Conservation (phyloP, 495 filamentous ascomycete genomes). For the Daldinia bambusicola region DNA sequence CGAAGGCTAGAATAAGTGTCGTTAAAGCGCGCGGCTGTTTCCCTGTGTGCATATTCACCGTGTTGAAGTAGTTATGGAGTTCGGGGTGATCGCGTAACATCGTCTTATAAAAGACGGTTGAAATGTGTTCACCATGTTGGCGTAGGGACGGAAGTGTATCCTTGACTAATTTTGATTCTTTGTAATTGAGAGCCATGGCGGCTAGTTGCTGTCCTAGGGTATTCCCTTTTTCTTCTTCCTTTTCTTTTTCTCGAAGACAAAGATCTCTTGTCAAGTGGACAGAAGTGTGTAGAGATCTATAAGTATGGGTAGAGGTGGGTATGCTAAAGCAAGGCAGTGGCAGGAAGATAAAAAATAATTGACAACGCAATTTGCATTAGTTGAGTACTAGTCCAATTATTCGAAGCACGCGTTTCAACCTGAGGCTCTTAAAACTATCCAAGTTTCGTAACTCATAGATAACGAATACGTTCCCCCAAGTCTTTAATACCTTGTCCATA, state of each 20-base stretch:
- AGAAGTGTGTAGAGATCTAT: background rate
- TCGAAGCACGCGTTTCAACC: constrained; percentile 9
- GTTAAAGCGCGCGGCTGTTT: constrained; percentile 74
- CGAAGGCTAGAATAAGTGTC: constrained; percentile 73
- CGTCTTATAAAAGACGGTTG: constrained; percentile 72
- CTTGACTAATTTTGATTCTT: constrained; percentile 56
- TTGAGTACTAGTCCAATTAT: constrained; percentile 1
- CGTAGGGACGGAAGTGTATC: constrained; percentile 62
- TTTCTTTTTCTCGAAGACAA: background rate
- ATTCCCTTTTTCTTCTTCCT: too few relatives aligned
- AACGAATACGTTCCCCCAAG: constrained; percentile 6
- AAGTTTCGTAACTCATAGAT: constrained; percentile 23
- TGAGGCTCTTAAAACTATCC: constrained; percentile 16
- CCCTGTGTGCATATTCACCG: constrained; percentile 72
- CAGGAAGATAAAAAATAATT: background rate
- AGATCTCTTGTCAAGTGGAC: background rate
- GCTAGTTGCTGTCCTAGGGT: constrained; percentile 2
- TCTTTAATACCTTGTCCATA: constrained; percentile 30
- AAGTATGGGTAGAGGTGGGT: background rate
- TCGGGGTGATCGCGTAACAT: constrained; percentile 72
- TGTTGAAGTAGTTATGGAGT: constrained; percentile 76
- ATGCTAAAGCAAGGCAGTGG: background rate
- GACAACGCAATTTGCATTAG: constrained; percentile 6
- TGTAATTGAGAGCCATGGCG: constrained; percentile 56
- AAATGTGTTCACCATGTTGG: constrained; percentile 73